Base-by-base conservation (phyloP, 257 asterid genomes). In the Solanum medicagineum region DNA sequence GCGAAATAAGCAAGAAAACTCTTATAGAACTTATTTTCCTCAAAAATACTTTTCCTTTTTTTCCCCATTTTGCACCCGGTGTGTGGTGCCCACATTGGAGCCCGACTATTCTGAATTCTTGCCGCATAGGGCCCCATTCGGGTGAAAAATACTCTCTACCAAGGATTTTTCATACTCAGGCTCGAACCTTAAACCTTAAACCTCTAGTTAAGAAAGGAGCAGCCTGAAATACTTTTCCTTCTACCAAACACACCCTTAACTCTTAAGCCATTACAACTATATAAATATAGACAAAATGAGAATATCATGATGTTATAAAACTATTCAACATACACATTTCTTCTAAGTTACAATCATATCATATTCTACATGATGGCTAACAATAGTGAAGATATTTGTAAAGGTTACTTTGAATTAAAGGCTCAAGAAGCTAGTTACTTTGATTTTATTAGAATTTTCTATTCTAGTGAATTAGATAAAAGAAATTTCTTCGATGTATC, bases 361-460 rank as follows among this genome's bases (percentile, higher is more conserved):
- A 59, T 59, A 20, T 20, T 15, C 47, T 1, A 69, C 6, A 36
- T 36, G 42, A 36, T 77, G 83, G 45, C 83, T n/a, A 60, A 68
- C 75, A 83, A 44, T 57, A 66, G 26, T 2, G 87, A 88, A 84
- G 81, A 85, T 2, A 70, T 89, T 66, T 90, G 87, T 49, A 77
- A 89, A 51, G 86, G 86, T 32, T 89, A 90, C 85, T 86, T 92
- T 6, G 62, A 85, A 29, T 40, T 93, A 56, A 90, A 88, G 84
- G 90, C 92, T 12, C 83, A 89, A 81, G 86, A 86, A 26, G 96
- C 95, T 20, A 88, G 90, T 62, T 74, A 57, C 47, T 81, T 81
- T 0, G 97, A 93, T 86, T 91, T 92, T 22, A 1, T 90, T 10
- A 85, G 94, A 47, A 86, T 92, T n/a, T 70, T 93, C 8, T 91